Evolutionary conservation across 2,329 filamentous ascomycete genomes (phyloP).

Genomic region (Blastomyces percursus): DNA sequence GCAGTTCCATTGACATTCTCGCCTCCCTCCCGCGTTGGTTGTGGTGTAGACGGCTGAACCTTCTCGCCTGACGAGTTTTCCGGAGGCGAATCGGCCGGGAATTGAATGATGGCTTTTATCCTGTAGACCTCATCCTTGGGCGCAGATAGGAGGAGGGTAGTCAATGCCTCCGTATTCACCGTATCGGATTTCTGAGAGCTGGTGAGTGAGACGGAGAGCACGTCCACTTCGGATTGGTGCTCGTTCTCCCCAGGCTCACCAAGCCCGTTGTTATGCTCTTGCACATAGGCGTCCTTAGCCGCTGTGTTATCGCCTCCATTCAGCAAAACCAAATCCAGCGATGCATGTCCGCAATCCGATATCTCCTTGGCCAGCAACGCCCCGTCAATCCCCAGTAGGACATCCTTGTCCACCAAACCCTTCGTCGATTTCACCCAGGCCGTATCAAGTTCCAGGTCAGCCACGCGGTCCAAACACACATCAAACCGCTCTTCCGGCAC

Average conservation of each 20-base stretch:
- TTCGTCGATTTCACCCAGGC: slow-evolving; percentile 76
- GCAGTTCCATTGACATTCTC: background rate
- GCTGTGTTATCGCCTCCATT: slow-evolving; percentile 16
- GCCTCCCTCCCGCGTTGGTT: slow-evolving; percentile 5
- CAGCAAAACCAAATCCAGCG: slow-evolving; percentile 17
- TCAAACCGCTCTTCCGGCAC: slow-evolving; percentile 65
- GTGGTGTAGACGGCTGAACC: slow-evolving; percentile 24
- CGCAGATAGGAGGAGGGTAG: slow-evolving; percentile 55
- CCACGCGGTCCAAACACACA: slow-evolving; percentile 63
- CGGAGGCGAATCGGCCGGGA: slow-evolving; percentile 30
- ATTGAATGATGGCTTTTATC: slow-evolving; percentile 63
- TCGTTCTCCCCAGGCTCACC: slow-evolving; percentile 34
- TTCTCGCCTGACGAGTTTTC: slow-evolving; percentile 39
- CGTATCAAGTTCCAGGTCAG: slow-evolving; percentile 68
- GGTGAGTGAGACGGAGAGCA: slow-evolving; percentile 66
- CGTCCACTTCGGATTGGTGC: slow-evolving; percentile 81
- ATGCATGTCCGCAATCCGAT: slow-evolving; percentile 33
- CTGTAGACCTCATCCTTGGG: slow-evolving; percentile 92
- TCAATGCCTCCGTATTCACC: slow-evolving; percentile 49
- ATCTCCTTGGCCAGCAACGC: slow-evolving; percentile 45
- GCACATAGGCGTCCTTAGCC: slow-evolving; percentile 8
- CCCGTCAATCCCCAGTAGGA: slow-evolving; percentile 81
- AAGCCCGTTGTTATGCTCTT: slow-evolving; percentile 27
- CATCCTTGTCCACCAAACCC: slow-evolving; percentile 64
- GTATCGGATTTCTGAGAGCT: slow-evolving; percentile 38